Percentiles rank a stretch among this genome's conserved stretches.
Conservation (phyloP, 352 stramenopile species). For the Heterotrichella gracilis region DNA sequence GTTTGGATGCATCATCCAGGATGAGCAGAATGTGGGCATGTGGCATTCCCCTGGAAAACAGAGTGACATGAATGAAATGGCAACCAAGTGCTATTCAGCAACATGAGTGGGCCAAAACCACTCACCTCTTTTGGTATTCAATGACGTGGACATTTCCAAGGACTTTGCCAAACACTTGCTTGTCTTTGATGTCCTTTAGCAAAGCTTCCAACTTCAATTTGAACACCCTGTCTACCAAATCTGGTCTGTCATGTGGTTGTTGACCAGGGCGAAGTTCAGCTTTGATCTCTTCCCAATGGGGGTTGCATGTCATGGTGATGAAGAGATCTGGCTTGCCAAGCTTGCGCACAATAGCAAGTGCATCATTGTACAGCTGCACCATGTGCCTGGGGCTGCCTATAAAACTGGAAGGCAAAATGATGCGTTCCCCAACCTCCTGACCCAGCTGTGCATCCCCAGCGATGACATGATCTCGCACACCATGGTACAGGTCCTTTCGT, state of each 20-base stretch:
- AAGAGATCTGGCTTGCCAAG: slow-evolving; percentile 25
- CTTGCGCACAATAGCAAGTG: slow-evolving; percentile 24
- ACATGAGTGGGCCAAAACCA: too few relatives aligned
- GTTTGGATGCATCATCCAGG: slow-evolving; percentile 21
- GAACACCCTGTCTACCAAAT: slow-evolving; percentile 22
- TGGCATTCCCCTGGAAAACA: slow-evolving; percentile 22
- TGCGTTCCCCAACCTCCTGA: neutral
- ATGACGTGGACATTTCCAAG: slow-evolving; percentile 22
- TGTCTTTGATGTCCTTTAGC: slow-evolving; percentile 22
- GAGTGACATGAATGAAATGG: too few relatives aligned
- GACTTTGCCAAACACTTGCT: slow-evolving; percentile 20
- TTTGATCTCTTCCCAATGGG: slow-evolving; percentile 25
- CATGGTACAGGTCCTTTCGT: slow-evolving; percentile 14
- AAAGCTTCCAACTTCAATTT: slow-evolving; percentile 23
- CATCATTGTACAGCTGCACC: slow-evolving; percentile 21
- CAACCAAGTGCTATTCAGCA: too few relatives aligned
- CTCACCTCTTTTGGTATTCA: slow-evolving; percentile 29
- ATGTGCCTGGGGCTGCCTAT: slow-evolving; percentile 16
- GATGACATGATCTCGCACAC: slow-evolving; percentile 11
- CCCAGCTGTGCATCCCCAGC: neutral
- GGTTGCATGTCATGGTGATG: slow-evolving; percentile 28
- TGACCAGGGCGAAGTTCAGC: slow-evolving; percentile 16
- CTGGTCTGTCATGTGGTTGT: slow-evolving; percentile 12
- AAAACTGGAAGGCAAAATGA: slow-evolving; percentile 12
- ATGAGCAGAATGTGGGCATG: slow-evolving; percentile 28